Evolutionary conservation across 2,329 filamentous ascomycete genomes (phyloP), one percentile per base, ranked within the genome.

Genomic region (Tolypocladium tropicale): DNA sequence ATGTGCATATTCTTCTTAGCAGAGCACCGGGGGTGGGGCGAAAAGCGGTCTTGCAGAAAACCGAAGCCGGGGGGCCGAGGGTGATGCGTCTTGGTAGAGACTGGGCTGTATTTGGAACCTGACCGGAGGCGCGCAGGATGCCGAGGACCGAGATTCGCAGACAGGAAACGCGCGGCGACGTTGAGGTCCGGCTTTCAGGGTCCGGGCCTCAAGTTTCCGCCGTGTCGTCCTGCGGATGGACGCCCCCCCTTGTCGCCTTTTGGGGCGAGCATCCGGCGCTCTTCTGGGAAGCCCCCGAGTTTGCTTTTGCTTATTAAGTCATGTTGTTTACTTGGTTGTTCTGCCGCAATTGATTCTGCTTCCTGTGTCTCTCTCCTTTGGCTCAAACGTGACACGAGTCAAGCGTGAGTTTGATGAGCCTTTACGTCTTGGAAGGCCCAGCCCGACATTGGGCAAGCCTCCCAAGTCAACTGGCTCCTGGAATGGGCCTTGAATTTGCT

Each of bases 1-100:
- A 62, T 68, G 63, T 69, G 62, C 63, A 70, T 70, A 70, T 69
- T 67, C 61, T 63, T 63, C 61, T 61, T 57, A 58, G 55, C 59
- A 59, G 58, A 61, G 61, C 58, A 54, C 53, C 48, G 46, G 49
- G 53, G 18, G 18, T 49, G 37, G 36, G 32, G 41, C 53, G 36
- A 53, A 49, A 33, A 18, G 23, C 36, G 6, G 33, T 12, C 39
- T 36, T 14, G 3, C 14, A 21, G 53, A 37, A n/a, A 36, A 57
- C 53, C 48, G 39, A 48, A 51, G 57, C 50, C 36, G 32, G 18
- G 34, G 21, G 48, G 28, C 52, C 43, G 36, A 43, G 30, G 41
- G 23, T 55, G 37, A 41, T 51, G 48, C 21, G 52, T 52, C 28
- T 21, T 32, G 28, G 16, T 30, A 3, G 41, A 54, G 21, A 18